A percentile compares a stretch with the other conserved stretches of the same genome.
Conservation (phyloP, 73 alveolate species). For the Breviolum minutum region DNA sequence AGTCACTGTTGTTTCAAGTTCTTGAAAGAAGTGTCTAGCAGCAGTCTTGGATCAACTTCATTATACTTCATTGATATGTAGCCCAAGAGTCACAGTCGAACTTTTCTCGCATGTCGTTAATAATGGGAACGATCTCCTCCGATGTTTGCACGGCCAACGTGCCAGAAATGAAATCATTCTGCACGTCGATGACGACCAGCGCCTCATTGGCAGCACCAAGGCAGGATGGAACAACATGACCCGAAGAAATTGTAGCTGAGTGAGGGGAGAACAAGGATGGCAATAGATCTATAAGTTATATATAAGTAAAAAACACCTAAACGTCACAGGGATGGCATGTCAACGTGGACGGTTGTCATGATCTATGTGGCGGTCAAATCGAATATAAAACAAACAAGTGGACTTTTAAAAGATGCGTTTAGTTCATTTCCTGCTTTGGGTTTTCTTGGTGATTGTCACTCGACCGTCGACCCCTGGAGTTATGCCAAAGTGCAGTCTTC, state of each 20-base stretch:
- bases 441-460: too few species aligned
- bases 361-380: too few species aligned
- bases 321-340: too few species aligned
- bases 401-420: too few species aligned
- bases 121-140: not conserved
- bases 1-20: not conserved
- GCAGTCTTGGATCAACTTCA: not conserved
- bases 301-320: too few species aligned
- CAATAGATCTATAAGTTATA: too few species aligned
- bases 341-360: too few species aligned
- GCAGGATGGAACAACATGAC: not conserved
- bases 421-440: too few species aligned
- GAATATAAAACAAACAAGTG: too few species aligned
- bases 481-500: constrained; percentile 8
- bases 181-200: constrained; percentile 77
- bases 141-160: constrained; percentile 46
- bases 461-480: not conserved
- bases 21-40: not conserved
- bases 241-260: not conserved
- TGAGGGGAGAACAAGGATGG: too few species aligned
- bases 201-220: not conserved
- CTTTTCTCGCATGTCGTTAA: constrained; percentile 29
- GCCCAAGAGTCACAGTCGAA: constrained; percentile 21
- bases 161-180: constrained; percentile 69
- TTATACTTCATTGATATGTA: not conserved